Evolutionary conservation across 2,329 filamentous ascomycete species (phyloP).

Genomic region (Alternaria hordeiaustralica): DNA sequence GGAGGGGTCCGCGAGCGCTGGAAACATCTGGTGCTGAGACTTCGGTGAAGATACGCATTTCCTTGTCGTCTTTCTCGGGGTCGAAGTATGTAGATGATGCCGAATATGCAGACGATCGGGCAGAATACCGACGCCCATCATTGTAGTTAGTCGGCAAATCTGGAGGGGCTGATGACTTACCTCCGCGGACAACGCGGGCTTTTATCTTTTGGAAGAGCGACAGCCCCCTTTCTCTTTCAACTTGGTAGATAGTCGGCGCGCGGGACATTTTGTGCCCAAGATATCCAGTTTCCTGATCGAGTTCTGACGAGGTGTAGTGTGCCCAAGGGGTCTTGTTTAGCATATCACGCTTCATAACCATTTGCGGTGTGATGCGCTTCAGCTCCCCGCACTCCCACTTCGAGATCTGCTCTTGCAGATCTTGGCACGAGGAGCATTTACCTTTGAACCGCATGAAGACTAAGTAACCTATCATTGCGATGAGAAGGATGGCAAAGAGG

Average conservation of each 20-base stretch:
- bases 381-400: conserved; percentile 18
- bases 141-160: neutral
- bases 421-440: conserved; percentile 11
- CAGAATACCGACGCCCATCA: neutral
- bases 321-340: neutral
- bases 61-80: neutral
- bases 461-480: conserved; percentile 3
- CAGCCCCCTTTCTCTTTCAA: neutral
- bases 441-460: conserved; percentile 11
- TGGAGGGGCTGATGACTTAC: neutral
- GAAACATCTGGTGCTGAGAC: neutral
- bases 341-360: conserved; percentile 8
- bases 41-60: conserved; percentile 5
- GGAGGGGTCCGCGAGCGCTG: neutral
- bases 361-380: conserved; percentile 10
- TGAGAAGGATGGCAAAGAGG: neutral
- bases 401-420: conserved; percentile 1
- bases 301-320: neutral
- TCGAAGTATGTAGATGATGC: neutral
- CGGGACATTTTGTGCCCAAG: neutral
- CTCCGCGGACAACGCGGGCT: neutral
- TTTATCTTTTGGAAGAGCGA: conserved; percentile 8
- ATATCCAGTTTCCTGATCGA: conserved; percentile 6
- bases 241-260: neutral
- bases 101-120: neutral